phyloP scores from a whole-genome alignment of 75 land plant species.

The Ceratopteris richardii region DNA sequence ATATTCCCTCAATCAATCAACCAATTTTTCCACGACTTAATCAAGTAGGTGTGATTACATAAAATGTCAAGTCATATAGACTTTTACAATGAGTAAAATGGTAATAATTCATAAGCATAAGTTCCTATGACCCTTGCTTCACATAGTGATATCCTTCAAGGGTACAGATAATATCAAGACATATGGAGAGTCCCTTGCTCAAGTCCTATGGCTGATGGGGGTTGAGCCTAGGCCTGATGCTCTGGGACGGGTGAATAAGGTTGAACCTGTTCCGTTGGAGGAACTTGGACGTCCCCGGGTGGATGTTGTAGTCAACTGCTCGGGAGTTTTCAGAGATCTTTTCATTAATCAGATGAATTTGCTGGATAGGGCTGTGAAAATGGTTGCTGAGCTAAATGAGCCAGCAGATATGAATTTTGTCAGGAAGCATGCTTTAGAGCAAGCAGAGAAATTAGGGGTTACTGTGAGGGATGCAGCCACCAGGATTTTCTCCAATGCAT shows the following conservation, averaged over 20 bases:
- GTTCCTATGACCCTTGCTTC: too few relatives aligned
- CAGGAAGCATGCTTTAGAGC: conserved; percentile 87
- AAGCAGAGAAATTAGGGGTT: conserved; percentile 56
- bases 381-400: conserved; percentile 98
- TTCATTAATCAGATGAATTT: conserved; percentile 99
- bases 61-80: too few relatives aligned
- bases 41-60: too few relatives aligned
- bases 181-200: conserved; percentile 98
- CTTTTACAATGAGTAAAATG: too few relatives aligned
- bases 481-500: conserved; percentile 92
- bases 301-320: conserved; percentile 98
- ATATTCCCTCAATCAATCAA: too few relatives aligned
- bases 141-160: too few relatives aligned
- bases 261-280: conserved; percentile 84
- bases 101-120: too few relatives aligned
- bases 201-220: conserved; percentile 97
- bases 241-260: conserved; percentile 88
- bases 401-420: conserved; percentile 89
- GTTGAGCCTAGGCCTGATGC: conserved; percentile 87
- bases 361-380: conserved; percentile 93
- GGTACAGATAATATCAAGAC: conserved; percentile 99
- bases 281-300: conserved; percentile 95
- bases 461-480: conserved; percentile 81
- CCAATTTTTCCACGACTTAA: too few relatives aligned
- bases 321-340: conserved; percentile 96